A percentile compares a stretch with the other conserved stretches of the same genome.
Evolutionary conservation across 2,329 filamentous ascomycete species (phyloP).

Genomic region (Colletotrichum salicis): DNA sequence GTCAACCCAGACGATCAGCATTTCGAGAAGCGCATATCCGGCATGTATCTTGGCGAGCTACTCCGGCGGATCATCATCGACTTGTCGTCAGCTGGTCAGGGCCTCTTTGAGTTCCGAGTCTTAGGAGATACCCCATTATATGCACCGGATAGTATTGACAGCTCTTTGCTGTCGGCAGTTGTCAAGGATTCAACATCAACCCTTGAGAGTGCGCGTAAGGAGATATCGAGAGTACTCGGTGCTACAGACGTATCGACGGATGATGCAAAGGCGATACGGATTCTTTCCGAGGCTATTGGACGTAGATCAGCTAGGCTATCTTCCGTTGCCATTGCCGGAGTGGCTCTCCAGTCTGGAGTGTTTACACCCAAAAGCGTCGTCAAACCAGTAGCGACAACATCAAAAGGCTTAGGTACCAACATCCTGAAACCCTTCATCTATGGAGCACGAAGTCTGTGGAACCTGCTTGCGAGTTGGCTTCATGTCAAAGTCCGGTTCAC

Average conservation of each 20-base stretch:
- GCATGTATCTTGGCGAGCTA: slow-evolving; percentile 84
- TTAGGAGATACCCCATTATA: slow-evolving; percentile 52
- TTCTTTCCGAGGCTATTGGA: slow-evolving; percentile 55
- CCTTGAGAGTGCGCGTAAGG: slow-evolving; percentile 59
- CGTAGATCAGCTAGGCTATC: slow-evolving; percentile 38
- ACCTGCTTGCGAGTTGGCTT: slow-evolving; percentile 6
- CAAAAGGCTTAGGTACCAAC: neutral
- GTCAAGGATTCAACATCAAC: slow-evolving; percentile 66
- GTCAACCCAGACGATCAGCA: slow-evolving; percentile 82
- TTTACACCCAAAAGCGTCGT: neutral
- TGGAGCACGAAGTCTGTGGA: slow-evolving; percentile 10
- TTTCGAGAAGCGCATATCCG: slow-evolving; percentile 85
- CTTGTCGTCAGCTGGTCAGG: slow-evolving; percentile 38
- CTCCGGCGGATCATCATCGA: slow-evolving; percentile 71
- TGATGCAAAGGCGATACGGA: slow-evolving; percentile 71
- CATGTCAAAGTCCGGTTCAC: neutral
- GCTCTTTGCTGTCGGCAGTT: slow-evolving; percentile 72
- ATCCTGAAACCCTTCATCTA: slow-evolving; percentile 11
- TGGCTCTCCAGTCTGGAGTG: slow-evolving; percentile 38
- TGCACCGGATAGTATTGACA: slow-evolving; percentile 74
- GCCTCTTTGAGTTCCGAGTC: slow-evolving; percentile 23
- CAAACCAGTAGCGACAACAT: neutral
- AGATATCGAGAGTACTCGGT: slow-evolving; percentile 49
- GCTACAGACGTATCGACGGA: slow-evolving; percentile 55
- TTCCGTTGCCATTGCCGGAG: slow-evolving; percentile 38